Base-by-base conservation (phyloP, 805 yeast species). In the Saccharomyces kudriavzevii region DNA sequence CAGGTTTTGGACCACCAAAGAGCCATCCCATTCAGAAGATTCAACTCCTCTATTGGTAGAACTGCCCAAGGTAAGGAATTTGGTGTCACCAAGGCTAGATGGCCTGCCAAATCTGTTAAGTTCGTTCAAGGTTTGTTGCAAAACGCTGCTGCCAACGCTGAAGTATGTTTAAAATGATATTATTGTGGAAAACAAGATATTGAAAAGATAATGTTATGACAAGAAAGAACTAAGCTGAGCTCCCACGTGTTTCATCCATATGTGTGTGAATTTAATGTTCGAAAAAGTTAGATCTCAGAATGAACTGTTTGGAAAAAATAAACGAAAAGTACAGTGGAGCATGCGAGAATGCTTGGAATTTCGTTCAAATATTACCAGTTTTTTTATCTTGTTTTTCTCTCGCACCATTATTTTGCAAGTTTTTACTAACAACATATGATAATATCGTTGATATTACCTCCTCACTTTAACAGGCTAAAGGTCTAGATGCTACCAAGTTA, bases 11-110 rank as follows among this genome's bases (percentile, higher is more conserved):
- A 91, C 78, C 96, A 94, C 84, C 83, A 94, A 82, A 92, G 98
- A 85, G 99, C 98, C 73, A 89, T 94, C 70, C 99, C 99, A 76
- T 89, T 94, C 92, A 88, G 99, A 85, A 84, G 96, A 84, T 92
- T 82, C 82, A 87, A 87, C 83, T 83, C 87, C 67, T 88, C 96
- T 70, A 91, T 89, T 72, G 99, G 99, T 78, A 88, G 99, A 83
- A 90, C 99, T 71, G 96, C 95, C 69, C 99, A 94, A 82, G 99
- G 97, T 82, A 92, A 94, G 82, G 99, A 94, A 83, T 94, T 92
- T 73, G 98, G 98, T 80, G 96, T 91, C 75, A 89, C 97, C 85
- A 91, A 87, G 81, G 99, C 99, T 70, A 91, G 99, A 89, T 94
- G 99, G 99, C 99, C 99, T 74, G 96, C 84, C 64, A 94, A 94